Conservation (phyloP, 768 basidiomycete species). For the Auriscalpium orientale region DNA sequence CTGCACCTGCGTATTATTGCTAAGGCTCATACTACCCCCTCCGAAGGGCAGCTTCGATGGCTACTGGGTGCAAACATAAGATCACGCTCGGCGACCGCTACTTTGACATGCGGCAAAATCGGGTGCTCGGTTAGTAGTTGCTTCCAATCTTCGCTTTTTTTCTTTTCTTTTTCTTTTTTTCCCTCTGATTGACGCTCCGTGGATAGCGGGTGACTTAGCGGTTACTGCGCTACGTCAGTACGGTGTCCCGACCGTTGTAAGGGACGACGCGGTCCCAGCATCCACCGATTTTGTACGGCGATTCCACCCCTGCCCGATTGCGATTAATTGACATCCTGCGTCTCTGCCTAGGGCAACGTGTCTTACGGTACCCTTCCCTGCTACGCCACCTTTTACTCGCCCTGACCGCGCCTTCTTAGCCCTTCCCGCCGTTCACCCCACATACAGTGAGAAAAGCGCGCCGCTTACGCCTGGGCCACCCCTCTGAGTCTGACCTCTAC, state of each 20-base stretch:
- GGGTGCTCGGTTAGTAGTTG: slow-evolving; percentile 14
- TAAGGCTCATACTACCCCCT: neutral
- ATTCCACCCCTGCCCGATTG: neutral
- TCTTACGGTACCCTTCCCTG: slow-evolving; percentile 11
- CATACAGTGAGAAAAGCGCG: slow-evolving; percentile 2
- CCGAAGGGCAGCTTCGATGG: slow-evolving; percentile 8
- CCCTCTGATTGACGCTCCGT: no score
- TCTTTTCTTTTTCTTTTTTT: neutral
- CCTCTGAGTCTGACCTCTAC: neutral
- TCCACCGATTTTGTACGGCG: slow-evolving; percentile 15
- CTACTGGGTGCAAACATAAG: slow-evolving; percentile 10
- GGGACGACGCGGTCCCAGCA: neutral
- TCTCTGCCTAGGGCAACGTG: slow-evolving; percentile 10
- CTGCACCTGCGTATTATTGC: neutral
- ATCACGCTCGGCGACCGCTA: slow-evolving; percentile 1
- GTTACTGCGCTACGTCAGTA: slow-evolving; percentile 7
- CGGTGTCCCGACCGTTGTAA: slow-evolving; percentile 5
- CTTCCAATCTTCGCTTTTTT: neutral
- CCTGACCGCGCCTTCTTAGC: neutral
- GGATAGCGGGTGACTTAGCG: slow-evolving; percentile 13
- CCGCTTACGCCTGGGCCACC: neutral
- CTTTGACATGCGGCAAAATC: slow-evolving; percentile 12
- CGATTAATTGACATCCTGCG: neutral
- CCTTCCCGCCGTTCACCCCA: slow-evolving; percentile 12
- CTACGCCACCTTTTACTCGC: neutral